These are phyloP conservation scores for Diaporthe batatas DNA, from an alignment of 2,329 filamentous ascomycete species.

Conservation along the genomic window DNA sequence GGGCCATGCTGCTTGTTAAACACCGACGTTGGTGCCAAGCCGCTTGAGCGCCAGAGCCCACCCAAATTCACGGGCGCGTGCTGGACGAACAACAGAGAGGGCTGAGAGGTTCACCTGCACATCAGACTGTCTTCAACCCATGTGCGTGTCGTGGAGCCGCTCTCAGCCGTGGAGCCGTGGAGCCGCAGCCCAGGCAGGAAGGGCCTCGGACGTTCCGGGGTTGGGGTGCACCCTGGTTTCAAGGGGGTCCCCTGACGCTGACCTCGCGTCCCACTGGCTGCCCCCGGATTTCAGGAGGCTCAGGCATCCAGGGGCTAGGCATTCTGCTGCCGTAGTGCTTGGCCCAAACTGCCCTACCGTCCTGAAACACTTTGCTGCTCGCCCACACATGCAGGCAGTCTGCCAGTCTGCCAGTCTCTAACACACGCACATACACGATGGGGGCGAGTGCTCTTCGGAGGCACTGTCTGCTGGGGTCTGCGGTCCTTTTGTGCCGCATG, in stretches of 20 bases:
- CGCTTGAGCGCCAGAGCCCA: background rate
- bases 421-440: background rate
- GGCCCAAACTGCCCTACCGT: slow-evolving; percentile 33
- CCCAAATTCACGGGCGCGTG: background rate
- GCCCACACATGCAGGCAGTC: background rate
- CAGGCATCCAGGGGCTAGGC: slow-evolving; percentile 8
- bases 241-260: slow-evolving; percentile 32
- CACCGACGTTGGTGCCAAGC: background rate
- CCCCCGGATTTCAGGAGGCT: slow-evolving; percentile 30
- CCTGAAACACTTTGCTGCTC: slow-evolving; percentile 26
- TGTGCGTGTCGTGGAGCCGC: no score
- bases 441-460: background rate
- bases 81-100: no score
- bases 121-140: background rate
- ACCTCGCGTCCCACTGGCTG: slow-evolving; percentile 1
- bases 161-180: background rate
- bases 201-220: slow-evolving; percentile 23
- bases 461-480: background rate
- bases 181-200: slow-evolving; percentile 11
- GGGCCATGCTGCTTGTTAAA: slow-evolving; percentile 6
- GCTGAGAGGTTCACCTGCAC: background rate
- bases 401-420: background rate
- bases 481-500: background rate
- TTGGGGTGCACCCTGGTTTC: slow-evolving; percentile 11
- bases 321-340: slow-evolving; percentile 2